phyloP scores from a whole-genome alignment of 306 rosid species.

The Mucuna pruriens region DNA sequence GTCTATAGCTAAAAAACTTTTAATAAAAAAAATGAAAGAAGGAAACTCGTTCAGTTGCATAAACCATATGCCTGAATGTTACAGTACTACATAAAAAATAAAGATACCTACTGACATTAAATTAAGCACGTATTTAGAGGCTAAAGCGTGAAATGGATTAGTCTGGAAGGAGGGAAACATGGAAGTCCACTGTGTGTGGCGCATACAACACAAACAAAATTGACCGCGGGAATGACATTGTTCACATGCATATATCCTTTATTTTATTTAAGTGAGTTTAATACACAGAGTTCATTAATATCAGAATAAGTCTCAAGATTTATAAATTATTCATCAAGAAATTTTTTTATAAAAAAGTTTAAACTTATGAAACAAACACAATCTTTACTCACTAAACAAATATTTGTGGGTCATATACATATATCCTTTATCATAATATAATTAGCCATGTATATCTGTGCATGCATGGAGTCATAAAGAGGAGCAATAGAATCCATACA shows the following conservation, averaged over 20 bases:
- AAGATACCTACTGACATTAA: constrained; percentile 16
- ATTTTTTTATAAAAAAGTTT: too few species aligned
- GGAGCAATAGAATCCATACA: too few species aligned
- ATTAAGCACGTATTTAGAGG: constrained; percentile 39
- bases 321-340: too few species aligned
- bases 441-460: constrained; percentile 3
- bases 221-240: constrained; percentile 35
- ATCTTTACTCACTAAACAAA: too few species aligned
- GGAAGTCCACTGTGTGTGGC: constrained; percentile 49
- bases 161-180: constrained; percentile 66
- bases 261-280: too few species aligned
- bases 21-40: neutral
- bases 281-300: too few species aligned
- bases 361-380: too few species aligned
- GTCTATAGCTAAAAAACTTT: constrained; percentile 18
- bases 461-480: too few species aligned
- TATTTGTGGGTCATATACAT: constrained; percentile 39
- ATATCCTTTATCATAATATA: constrained; percentile 15
- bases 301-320: too few species aligned
- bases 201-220: constrained; percentile 58
- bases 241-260: constrained; percentile 34
- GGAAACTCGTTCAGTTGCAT: constrained; percentile 4
- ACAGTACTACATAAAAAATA: neutral
- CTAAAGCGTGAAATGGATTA: constrained; percentile 38
- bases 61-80: constrained; percentile 35